These are phyloP conservation scores for Naganishia vishniacii DNA, from an alignment of 768 basidiomycete species.

Conservation along the genomic window DNA sequence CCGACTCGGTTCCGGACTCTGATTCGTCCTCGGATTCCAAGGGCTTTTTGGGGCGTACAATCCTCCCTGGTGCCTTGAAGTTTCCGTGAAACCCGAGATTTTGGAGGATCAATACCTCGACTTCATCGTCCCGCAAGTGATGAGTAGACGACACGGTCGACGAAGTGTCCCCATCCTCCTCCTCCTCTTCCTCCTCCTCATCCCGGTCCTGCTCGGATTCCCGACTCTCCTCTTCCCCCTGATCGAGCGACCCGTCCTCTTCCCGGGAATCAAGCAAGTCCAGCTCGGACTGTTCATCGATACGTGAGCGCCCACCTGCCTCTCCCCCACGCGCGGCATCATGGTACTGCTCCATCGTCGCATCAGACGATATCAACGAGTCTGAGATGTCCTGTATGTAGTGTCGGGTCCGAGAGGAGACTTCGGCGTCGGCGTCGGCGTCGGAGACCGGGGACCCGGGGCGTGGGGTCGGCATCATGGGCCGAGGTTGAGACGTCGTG, in stretches of 20 bases:
- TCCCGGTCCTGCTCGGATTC: too few relatives aligned
- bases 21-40: neutral
- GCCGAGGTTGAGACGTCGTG: too few relatives aligned
- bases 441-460: neutral
- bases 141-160: conserved; percentile 10
- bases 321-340: neutral
- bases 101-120: conserved; percentile 3
- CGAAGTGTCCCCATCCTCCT: neutral
- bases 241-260: neutral
- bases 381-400: conserved; percentile 1
- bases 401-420: neutral
- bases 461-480: too few relatives aligned
- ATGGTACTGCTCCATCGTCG: neutral
- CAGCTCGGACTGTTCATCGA: conserved; percentile 2
- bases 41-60: neutral
- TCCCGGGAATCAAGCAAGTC: neutral
- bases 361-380: neutral
- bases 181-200: neutral
- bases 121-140: conserved; percentile 5
- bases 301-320: neutral
- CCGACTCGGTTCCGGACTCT: neutral
- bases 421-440: neutral
- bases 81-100: conserved; percentile 15
- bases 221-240: neutral
- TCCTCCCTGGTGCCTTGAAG: neutral